phyloP scores from a whole-genome alignment of 805 yeast species.

The Candida nitratophila region DNA sequence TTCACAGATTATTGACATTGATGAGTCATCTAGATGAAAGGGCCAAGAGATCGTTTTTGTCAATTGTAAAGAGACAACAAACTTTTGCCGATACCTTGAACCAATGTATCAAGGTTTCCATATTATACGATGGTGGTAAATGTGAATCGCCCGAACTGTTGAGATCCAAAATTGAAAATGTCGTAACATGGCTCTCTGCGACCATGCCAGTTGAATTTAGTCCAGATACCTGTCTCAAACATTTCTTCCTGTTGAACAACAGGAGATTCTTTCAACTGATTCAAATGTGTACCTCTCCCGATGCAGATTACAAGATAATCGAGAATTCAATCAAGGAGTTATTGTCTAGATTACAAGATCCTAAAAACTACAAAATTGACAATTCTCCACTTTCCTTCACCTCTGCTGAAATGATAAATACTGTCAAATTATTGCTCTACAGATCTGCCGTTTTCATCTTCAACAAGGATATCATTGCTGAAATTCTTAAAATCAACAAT shows the following conservation, averaged over 20 bases:
- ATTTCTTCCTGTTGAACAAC: conserved; percentile 49
- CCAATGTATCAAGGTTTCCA: conserved; percentile 43
- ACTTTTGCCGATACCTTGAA: conserved; percentile 46
- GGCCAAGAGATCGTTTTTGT: conserved; percentile 57
- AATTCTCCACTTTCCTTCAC: not conserved
- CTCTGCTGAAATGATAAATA: conserved; percentile 38
- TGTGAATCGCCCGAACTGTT: conserved; percentile 7
- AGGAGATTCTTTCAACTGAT: conserved; percentile 52
- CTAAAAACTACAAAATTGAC: conserved; percentile 35
- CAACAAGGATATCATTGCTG: conserved; percentile 57
- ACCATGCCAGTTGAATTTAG: conserved; percentile 44
- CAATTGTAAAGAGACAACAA: conserved; percentile 63
- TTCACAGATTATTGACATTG: conserved; percentile 44
- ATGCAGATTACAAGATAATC: conserved; percentile 54
- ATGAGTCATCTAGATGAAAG: conserved; percentile 44
- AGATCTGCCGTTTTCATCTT: conserved; percentile 55
- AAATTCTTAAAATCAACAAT: conserved; percentile 41
- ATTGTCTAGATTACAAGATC: conserved; percentile 44
- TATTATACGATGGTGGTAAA: conserved; percentile 30
- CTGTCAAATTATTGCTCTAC: conserved; percentile 51
- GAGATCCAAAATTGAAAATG: conserved; percentile 39
- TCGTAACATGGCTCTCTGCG: conserved; percentile 53
- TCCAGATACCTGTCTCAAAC: conserved; percentile 42
- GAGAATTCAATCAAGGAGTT: conserved; percentile 60
- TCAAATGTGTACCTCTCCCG: conserved; percentile 44